Evolutionary conservation across 1,284 basidiomycete species (phyloP), one percentile per base, ranked within the genome.

Genomic region (Ceratorhiza oryzae-sativae): DNA sequence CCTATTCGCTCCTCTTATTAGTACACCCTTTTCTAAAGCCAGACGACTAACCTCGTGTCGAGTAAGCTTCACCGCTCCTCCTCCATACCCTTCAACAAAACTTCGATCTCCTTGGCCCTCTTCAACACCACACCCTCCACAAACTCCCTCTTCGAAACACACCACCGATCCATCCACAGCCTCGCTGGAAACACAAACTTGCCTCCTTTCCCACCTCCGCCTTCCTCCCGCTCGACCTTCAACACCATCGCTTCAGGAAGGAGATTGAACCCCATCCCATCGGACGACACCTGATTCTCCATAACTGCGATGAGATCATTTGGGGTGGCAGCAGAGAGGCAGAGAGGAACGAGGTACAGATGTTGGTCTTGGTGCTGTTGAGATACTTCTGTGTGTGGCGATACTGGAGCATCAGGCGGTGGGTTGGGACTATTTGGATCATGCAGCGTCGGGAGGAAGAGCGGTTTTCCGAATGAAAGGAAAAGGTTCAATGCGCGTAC

Each of bases 161-260:
- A 76, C 76, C 91, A 93, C 72, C 87, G 86, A 77, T 93, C 91
- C 62, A 93, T 81, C 77, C 86, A 91, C 49, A 93, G 81, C 39
- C 82, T 80, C 74, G 84, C 85, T 1, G 91, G 90, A 74, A 86
- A 93, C 25, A 78, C 79, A 75, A 92, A 88, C 1, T 67, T 67
- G 9, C 62, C 48, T 3, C 62, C 49, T 10, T 8, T 36, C 2
- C 8, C 49, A 2, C 36, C 49, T 2, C 8, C 49, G 2, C 36
- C 49, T 2, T 20, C 20, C 18, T 30, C 49, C 36, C 65, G 20
- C 0, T 68, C 51, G 1, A 68, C 53, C 8, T 45, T 45, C 32
- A 68, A 68, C 41, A 32, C 36, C n/a, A 68, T 10, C 2, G 41
- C 53, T 13, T 58, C 51, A 15, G 65, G 65, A 1, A 68, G 27